Percentiles rank a stretch among this genome's conserved stretches.
These are phyloP conservation scores for Trichosporon faecale DNA, from an alignment of 1,284 basidiomycete species.

Conservation along the genomic window DNA sequence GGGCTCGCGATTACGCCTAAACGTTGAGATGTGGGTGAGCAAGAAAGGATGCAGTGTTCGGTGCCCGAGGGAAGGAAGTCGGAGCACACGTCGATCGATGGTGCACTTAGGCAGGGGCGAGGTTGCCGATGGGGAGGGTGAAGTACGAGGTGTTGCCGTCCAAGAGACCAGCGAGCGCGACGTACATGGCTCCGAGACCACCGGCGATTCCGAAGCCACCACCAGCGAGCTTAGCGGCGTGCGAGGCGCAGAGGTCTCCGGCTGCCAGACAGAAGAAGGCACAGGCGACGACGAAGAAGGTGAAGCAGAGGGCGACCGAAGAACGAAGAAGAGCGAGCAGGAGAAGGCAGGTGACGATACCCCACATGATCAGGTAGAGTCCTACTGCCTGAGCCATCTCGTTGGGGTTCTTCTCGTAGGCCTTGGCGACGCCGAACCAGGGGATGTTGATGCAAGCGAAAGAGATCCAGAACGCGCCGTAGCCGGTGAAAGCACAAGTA, in stretches of 20 bases:
- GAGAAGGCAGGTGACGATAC: conserved; percentile 25
- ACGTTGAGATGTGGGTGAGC: neutral
- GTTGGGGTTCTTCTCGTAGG: conserved; percentile 50
- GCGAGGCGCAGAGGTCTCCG: conserved; percentile 40
- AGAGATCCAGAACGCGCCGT: conserved; percentile 64
- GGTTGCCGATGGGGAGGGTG: conserved; percentile 50
- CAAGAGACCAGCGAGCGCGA: conserved; percentile 54
- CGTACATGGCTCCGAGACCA: conserved; percentile 45
- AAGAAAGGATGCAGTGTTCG: neutral
- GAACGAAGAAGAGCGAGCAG: conserved; percentile 15
- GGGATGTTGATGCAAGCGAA: conserved; percentile 38
- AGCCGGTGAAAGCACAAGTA: conserved; percentile 69
- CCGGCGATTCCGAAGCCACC: conserved; percentile 63
- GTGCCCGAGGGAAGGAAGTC: neutral
- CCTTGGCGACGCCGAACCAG: conserved; percentile 55
- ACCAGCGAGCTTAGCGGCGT: conserved; percentile 59
- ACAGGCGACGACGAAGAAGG: conserved; percentile 69
- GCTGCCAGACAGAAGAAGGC: conserved; percentile 54
- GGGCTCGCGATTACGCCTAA: conserved; percentile 1
- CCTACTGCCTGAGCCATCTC: conserved; percentile 56
- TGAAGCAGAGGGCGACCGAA: conserved; percentile 24
- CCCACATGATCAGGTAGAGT: conserved; percentile 53
- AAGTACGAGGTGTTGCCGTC: conserved; percentile 45
- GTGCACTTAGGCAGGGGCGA: conserved; percentile 19
- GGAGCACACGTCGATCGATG: neutral